Percentiles rank a stretch among this genome's conserved stretches.
phyloP scores from a whole-genome alignment of 345 rosid genomes.

The Bruguiera sexangula region DNA sequence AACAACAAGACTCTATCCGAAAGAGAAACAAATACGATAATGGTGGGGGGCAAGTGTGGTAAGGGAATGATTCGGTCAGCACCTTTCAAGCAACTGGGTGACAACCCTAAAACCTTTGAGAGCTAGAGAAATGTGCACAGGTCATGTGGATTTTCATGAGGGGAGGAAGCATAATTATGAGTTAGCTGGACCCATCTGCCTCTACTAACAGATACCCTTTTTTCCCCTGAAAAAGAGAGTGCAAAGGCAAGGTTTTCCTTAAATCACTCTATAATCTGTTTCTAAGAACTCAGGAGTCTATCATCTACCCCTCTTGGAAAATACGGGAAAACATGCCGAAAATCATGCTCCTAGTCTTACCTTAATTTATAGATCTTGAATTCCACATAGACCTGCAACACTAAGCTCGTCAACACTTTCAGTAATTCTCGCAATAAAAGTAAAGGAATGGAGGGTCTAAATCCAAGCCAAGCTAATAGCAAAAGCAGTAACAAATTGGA shows the following conservation, averaged over 20 bases:
- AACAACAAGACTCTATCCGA: neutral
- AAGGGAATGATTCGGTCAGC: constrained; percentile 31
- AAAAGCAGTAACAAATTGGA: neutral
- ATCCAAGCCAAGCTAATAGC: neutral
- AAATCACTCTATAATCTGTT: neutral
- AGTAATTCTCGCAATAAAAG: neutral
- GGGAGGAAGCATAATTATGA: constrained; percentile 23
- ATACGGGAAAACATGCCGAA: too few relatives aligned
- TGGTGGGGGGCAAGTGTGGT: constrained; percentile 4
- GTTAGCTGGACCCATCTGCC: constrained; percentile 20
- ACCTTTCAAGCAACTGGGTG: constrained; percentile 33
- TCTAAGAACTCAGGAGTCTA: neutral
- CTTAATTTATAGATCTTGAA: too few relatives aligned
- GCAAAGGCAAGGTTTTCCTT: neutral
- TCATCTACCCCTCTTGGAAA: too few relatives aligned
- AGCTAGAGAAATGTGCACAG: neutral
- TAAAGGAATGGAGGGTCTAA: neutral
- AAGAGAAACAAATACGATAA: neutral
- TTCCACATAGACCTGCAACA: constrained; percentile 6
- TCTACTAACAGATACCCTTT: neutral
- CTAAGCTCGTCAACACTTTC: neutral
- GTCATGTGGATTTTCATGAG: constrained; percentile 8
- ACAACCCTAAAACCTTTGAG: constrained; percentile 32
- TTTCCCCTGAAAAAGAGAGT: neutral
- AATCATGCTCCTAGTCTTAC: too few relatives aligned